Evolutionary conservation across 2,329 filamentous ascomycete genomes (phyloP).

Genomic region (Fusarium sp.): DNA sequence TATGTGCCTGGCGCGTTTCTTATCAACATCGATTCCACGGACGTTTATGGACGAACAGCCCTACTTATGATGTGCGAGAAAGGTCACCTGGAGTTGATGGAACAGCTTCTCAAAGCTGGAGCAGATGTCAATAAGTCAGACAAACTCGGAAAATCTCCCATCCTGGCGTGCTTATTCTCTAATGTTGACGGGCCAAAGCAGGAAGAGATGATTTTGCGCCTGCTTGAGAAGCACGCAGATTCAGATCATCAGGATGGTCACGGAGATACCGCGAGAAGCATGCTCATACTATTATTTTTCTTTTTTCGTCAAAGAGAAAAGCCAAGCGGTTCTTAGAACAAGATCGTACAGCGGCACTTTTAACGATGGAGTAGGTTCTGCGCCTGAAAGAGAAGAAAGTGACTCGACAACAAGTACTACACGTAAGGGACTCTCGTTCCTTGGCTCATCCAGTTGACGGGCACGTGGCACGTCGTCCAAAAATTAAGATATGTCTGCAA

Average conservation of each 20-base stretch:
- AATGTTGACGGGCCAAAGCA: not conserved
- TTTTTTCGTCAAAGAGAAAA: not conserved
- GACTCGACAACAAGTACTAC: not conserved
- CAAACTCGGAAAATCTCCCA: accelerated
- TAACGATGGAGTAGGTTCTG: not conserved
- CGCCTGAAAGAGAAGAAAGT: not conserved
- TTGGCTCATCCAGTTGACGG: not conserved
- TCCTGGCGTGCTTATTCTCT: not conserved
- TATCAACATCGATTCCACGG: not conserved
- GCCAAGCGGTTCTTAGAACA: not conserved
- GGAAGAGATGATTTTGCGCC: not conserved
- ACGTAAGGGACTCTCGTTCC: not conserved
- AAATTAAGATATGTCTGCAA: no score
- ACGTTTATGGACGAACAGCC: not conserved
- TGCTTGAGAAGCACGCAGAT: not conserved
- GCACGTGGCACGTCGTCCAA: not conserved
- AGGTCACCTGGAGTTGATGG: not conserved
- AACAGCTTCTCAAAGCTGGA: not conserved
- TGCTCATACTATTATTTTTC: no score
- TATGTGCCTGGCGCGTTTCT: not conserved
- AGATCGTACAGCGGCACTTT: not conserved
- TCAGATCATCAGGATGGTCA: not conserved
- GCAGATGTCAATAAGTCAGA: not conserved
- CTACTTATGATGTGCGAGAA: not conserved
- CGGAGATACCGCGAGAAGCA: no score